Evolutionary conservation across 306 rosid genomes (phyloP).

Genomic region (Prunus kanzakura): DNA sequence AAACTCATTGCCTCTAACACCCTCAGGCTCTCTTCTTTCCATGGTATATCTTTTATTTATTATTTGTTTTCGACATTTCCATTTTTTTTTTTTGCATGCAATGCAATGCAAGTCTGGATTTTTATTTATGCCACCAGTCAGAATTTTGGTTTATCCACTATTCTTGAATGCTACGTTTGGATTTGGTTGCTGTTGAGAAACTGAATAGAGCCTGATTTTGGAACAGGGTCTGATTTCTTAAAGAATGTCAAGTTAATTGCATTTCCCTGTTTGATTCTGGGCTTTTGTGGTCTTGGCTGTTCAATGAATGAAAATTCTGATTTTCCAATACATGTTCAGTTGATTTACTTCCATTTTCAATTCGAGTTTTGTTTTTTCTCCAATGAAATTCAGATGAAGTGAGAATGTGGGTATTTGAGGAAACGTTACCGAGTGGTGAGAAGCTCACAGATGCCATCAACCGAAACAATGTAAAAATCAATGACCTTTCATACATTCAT

Average conservation of each 20-base stretch:
- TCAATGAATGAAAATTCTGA: background rate
- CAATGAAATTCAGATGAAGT: conserved; percentile 68
- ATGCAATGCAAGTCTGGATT: background rate
- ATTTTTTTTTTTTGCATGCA: conserved; percentile 13
- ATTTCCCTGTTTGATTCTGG: background rate
- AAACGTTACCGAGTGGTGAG: conserved; percentile 66
- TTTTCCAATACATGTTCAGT: background rate
- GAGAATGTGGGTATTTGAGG: conserved; percentile 95
- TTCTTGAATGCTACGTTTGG: background rate
- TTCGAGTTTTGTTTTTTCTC: background rate
- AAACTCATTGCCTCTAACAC: conserved; percentile 91
- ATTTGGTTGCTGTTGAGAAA: background rate
- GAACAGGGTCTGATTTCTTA: background rate
- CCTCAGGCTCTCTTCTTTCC: conserved; percentile 46
- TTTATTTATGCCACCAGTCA: background rate
- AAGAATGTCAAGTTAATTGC: background rate
- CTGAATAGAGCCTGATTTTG: background rate
- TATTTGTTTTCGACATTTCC: background rate
- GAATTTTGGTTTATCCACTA: background rate
- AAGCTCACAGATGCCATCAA: conserved; percentile 84
- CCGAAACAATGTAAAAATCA: conserved; percentile 56
- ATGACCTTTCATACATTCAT: conserved; percentile 13
- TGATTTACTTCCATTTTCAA: conserved; percentile 4
- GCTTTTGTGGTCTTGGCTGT: background rate
- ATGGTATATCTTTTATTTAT: conserved; percentile 41